Evolutionary conservation across 2,329 filamentous ascomycete genomes (phyloP).

Genomic region (Fusarium praegraminearum): DNA sequence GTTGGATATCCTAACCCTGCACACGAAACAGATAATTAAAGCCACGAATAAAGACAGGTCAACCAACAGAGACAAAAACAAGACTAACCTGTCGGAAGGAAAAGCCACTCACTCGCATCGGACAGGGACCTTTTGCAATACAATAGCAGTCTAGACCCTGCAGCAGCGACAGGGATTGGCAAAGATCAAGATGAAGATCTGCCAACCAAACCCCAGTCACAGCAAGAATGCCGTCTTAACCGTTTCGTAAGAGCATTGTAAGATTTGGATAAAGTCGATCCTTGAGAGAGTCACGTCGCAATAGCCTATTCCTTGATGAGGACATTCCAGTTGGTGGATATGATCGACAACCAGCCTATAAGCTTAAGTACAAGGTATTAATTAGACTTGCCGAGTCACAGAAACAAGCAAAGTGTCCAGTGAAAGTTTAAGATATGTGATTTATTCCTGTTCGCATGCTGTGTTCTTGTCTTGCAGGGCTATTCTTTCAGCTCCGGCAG

Average conservation of each 20-base stretch:
- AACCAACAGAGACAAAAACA: background rate
- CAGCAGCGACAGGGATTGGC: constrained; percentile 10
- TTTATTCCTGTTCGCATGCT: background rate
- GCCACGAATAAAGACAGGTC: background rate
- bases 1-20: background rate
- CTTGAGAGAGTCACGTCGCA: constrained; percentile 20
- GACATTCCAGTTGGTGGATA: background rate
- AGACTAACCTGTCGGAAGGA: constrained; percentile 11
- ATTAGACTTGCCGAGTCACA: constrained; percentile 1
- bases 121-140: constrained; percentile 29
- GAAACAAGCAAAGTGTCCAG: background rate
- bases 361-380: constrained; percentile 21
- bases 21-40: constrained; percentile 14
- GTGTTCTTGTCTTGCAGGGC: background rate
- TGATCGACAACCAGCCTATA: constrained; percentile 27
- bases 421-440: too few relatives aligned
- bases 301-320: background rate
- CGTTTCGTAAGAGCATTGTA: background rate
- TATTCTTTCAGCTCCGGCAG: constrained; percentile 13
- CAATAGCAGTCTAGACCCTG: constrained; percentile 13
- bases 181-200: constrained; percentile 32
- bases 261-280: constrained; percentile 7
- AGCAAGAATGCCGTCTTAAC: constrained; percentile 32
- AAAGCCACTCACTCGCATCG: background rate
- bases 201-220: constrained; percentile 6